Evolutionary conservation across 1,139 yeast species (phyloP).

Genomic region (Diutina rugosa): DNA sequence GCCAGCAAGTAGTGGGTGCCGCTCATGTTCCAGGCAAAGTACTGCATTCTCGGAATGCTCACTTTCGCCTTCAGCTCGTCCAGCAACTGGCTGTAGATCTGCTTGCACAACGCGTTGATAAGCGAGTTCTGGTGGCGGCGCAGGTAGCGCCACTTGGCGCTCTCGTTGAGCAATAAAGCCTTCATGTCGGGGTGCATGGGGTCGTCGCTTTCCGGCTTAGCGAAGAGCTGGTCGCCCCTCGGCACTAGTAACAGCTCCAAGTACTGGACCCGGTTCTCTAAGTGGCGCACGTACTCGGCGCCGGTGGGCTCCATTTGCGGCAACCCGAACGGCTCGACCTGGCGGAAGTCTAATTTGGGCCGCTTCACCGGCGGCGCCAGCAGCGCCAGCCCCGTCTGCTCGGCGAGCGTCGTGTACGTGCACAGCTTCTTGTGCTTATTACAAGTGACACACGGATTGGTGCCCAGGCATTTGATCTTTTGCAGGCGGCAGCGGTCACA

Average conservation of each 20-base stretch:
- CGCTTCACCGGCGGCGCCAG: not conserved
- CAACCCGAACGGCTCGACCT: not conserved
- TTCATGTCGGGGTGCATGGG: conserved; percentile 2
- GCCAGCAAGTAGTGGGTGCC: conserved; percentile 39
- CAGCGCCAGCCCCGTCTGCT: not conserved
- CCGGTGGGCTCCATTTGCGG: not conserved
- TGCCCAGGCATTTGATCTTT: conserved; percentile 52
- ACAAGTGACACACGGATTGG: conserved; percentile 41
- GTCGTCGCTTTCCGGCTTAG: conserved; percentile 4
- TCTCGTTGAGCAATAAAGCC: not conserved
- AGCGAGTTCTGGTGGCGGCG: conserved; percentile 38
- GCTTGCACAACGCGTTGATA: conserved; percentile 30
- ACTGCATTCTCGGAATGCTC: conserved; percentile 41
- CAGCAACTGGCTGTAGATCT: conserved; percentile 23
- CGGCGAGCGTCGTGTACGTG: conserved; percentile 8
- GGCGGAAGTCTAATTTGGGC: not conserved
- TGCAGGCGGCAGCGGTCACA: conserved; percentile 44
- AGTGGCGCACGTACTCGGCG: conserved; percentile 6
- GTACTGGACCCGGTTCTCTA: conserved; percentile 29
- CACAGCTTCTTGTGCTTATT: conserved; percentile 31
- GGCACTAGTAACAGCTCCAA: conserved; percentile 20
- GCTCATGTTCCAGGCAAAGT: conserved; percentile 56
- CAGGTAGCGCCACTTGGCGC: conserved; percentile 36
- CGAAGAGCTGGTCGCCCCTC: conserved; percentile 10
- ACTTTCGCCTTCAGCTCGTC: conserved; percentile 25